Base-by-base conservation (phyloP, 2,329 filamentous ascomycete species). In the Didymella pomorum region DNA sequence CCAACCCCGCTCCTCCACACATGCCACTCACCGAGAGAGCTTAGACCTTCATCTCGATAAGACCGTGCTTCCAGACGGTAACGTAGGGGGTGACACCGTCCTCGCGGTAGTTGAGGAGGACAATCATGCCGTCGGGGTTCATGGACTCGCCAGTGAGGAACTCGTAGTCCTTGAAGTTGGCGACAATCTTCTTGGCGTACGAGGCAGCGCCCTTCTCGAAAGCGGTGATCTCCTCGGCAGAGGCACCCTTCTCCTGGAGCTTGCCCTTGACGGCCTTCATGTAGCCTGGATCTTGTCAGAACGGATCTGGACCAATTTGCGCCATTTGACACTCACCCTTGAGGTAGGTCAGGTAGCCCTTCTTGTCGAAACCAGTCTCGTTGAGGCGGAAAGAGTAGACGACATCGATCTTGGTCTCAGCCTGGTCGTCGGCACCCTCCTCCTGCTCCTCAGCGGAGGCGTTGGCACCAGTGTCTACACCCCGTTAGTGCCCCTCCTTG, bases 21-120 rank as follows among this genome's bases (percentile, higher is more conserved):
- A 57, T 31, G 39, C 43, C 28, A 43, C 51, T 46, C 29, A 2
- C 43, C 54, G 41, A 54, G 41, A 51, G 52, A 47, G 43, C 64
- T 75, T 94, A 99, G 71, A 98, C 93, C 91, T 99, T 98, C 85
- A 87, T 88, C 83, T 90, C 89, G 71, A 82, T 84, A 66, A 98
- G 81, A 76, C 94, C 95, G 83, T 97, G 90, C 88, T 98, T 97
- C 94, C 93, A 98, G 83, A 96, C 82, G 69, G 87, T 90, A 73
- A 96, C 84, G 78, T 86, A 99, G 61, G 95, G 95, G 55, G 94
- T 98, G 70, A 89, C 80, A 79, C 95, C 95, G 73, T 98, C 95
- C 79, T 97, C 93, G 73, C 95, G 94, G 87, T 97, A 99, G 87
- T 97, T 96, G 78, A 97, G 90, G 69, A 97, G 91, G 67, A 93